Evolutionary conservation across 176 grass and related monocot species (phyloP).

Genomic region (Cymbopogon citratus): DNA sequence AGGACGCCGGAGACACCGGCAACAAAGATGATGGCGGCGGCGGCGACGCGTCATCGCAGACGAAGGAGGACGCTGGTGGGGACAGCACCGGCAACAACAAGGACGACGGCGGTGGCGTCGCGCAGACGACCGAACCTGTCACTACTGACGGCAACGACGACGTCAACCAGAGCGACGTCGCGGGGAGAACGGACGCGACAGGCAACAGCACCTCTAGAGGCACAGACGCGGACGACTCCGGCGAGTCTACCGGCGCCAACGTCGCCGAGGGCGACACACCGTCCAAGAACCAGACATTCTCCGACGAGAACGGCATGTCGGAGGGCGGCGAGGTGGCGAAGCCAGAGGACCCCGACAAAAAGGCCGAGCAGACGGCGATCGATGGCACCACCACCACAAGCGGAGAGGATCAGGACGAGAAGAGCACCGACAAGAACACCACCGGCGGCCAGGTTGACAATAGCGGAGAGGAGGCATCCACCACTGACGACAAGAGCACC

Average conservation of each 20-base stretch:
- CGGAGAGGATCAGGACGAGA: not conserved
- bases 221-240: not conserved
- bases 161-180: constrained; percentile 10
- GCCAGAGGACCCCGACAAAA: constrained; percentile 37
- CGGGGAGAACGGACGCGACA: not conserved
- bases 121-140: not conserved
- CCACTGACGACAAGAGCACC: not conserved
- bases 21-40: not conserved
- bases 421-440: constrained; percentile 4
- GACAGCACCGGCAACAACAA: not conserved
- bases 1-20: no score
- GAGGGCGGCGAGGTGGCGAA: constrained; percentile 56
- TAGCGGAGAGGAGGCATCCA: not conserved
- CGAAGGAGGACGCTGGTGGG: not conserved
- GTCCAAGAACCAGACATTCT: constrained; percentile 37
- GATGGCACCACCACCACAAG: not conserved
- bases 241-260: not conserved
- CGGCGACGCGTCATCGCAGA: not conserved
- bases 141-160: not conserved
- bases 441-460: not conserved
- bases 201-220: not conserved
- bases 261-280: constrained; percentile 9
- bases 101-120: not conserved
- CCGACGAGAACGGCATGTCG: constrained; percentile 61
- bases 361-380: not conserved